Conservation (phyloP, 371 early-diverging fungal genomes). For the Globomyces sp. region DNA sequence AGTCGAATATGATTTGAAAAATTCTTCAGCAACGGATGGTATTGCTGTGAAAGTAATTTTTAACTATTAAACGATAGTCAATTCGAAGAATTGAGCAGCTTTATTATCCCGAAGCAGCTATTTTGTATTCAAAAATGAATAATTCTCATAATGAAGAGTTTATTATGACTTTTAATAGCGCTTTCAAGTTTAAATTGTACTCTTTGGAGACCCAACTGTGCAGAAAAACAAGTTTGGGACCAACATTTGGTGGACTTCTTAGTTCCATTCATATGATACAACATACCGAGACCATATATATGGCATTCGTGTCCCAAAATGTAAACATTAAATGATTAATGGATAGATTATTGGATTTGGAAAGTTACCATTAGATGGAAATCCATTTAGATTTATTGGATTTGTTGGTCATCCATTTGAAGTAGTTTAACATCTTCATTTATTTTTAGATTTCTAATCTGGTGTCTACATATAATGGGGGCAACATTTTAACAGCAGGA, state of each 20-base stretch:
- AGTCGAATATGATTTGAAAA: slow-evolving; percentile 42
- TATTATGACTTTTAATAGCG: slow-evolving; percentile 39
- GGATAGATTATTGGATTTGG: slow-evolving; percentile 48
- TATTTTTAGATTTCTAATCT: slow-evolving; percentile 30
- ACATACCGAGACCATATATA: slow-evolving; percentile 20
- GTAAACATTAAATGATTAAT: slow-evolving; percentile 1
- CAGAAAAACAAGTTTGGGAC: slow-evolving; percentile 47
- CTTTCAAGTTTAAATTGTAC: slow-evolving; percentile 41
- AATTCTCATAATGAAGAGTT: slow-evolving; percentile 27
- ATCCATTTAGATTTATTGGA: slow-evolving; percentile 48
- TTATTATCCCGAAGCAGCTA: slow-evolving; percentile 38
- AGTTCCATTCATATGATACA: neutral
- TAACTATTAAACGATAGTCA: slow-evolving; percentile 4
- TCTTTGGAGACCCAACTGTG: slow-evolving; percentile 44
- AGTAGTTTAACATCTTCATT: too few species aligned
- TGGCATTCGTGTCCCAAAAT: neutral
- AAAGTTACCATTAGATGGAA: slow-evolving; percentile 54
- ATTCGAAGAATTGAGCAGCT: slow-evolving; percentile 45
- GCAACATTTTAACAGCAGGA: slow-evolving; percentile 42
- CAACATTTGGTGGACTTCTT: slow-evolving; percentile 41
- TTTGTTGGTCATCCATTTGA: slow-evolving; percentile 51
- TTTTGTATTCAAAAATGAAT: slow-evolving; percentile 25
- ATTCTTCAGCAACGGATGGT: slow-evolving; percentile 34
- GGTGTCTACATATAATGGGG: slow-evolving; percentile 33
- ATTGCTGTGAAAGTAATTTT: slow-evolving; percentile 29